Conservation (phyloP, 225 moss, liverwort and hornwort species). For the Takakia lepidozioides region DNA sequence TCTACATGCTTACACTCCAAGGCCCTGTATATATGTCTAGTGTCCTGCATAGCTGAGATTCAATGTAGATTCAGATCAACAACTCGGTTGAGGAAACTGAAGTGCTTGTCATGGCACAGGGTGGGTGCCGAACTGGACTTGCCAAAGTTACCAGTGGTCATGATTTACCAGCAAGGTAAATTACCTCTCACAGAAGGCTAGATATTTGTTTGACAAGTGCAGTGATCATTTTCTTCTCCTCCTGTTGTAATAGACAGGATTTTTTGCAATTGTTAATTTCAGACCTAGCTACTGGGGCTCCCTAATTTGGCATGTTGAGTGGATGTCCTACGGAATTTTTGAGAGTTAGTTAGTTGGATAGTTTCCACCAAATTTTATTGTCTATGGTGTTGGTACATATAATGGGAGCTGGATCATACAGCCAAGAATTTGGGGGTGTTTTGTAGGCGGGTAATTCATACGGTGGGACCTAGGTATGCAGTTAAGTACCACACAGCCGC, state of each 20-base stretch:
- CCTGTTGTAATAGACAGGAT: too few relatives aligned
- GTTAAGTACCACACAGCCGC: constrained; percentile 94
- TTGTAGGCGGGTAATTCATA: constrained; percentile 92
- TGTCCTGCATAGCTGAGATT: too few relatives aligned
- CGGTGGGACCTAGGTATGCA: constrained; percentile 97
- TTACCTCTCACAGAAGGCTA: neutral
- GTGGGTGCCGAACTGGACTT: constrained; percentile 96
- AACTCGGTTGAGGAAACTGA: too few relatives aligned
- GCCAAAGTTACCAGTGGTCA: constrained; percentile 96
- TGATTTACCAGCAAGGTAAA: constrained; percentile 93
- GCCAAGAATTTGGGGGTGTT: constrained; percentile 6
- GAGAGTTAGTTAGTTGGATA: neutral
- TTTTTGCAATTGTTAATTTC: too few relatives aligned
- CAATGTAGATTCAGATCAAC: too few relatives aligned
- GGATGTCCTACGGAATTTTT: too few relatives aligned
- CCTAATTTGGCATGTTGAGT: neutral
- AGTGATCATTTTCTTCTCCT: neutral
- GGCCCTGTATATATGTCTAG: too few relatives aligned
- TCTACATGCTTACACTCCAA: too few relatives aligned
- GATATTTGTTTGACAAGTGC: neutral
- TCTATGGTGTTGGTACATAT: too few relatives aligned
- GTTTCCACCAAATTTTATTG: too few relatives aligned
- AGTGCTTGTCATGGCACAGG: constrained; percentile 32
- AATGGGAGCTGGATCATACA: too few relatives aligned
- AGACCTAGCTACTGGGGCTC: too few relatives aligned